Base-by-base conservation (phyloP, 495 filamentous ascomycete genomes). In the Penicillium macrosclerotiorum region DNA sequence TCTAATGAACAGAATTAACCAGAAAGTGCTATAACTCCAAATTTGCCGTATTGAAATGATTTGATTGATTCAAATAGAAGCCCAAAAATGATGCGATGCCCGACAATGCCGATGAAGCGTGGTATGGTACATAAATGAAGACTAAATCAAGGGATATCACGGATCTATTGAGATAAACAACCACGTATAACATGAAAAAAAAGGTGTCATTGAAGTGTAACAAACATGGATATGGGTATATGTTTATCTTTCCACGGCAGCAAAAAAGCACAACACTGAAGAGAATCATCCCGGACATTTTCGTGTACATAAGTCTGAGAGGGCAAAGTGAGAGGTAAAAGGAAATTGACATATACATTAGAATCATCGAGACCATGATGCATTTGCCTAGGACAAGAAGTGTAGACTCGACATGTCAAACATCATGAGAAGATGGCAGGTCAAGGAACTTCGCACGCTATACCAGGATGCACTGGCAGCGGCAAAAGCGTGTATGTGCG, bases 191-290 rank as follows among this genome's bases (percentile, higher is more conserved):
- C 33, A 3, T 13, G 12, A 27, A 16, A 9, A 30, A 30, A 1
- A 3, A 37, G 12, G 35, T 22, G 20, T 27, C 2, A 27, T 17
- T 41, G 24, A 41, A 18, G 30, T 30, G 13, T 29, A 4, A 41
- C 30, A 20, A 19, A n/a, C n/a, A n/a, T n/a, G n/a, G 26, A 18
- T 19, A 47, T 40, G 46, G 45, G 46, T 42, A 42, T 49, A 37
- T 19, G 30, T 49, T 13, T 49, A 31, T 20, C n/a, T 14, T 18
- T 25, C 38, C 34, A 34, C n/a, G n/a, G n/a, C n/a, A n/a, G 14
- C 22, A 24, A 29, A 24, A 29, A 24, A 23, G 6, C 27, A 31
- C 22, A 42, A 49, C 38, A 25, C 37, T 16, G 7, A 25, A 39
- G 24, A 18, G 37, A 27, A 41, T 41, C 37, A 23, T 8, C 26